phyloP scores from a whole-genome alignment of 768 basidiomycete species.

The Suillus placidus region DNA sequence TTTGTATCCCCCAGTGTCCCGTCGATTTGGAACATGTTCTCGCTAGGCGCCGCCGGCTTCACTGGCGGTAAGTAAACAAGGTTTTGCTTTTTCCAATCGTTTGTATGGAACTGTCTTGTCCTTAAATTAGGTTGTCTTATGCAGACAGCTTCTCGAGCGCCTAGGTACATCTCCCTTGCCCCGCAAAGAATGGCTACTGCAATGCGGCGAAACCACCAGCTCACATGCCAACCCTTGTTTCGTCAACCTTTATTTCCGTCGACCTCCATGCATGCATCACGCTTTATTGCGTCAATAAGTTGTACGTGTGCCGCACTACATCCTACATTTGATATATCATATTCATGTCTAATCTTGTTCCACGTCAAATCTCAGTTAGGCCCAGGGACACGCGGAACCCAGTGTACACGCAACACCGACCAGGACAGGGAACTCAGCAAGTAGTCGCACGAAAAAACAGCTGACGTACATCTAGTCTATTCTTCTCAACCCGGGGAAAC shows the following conservation, averaged over 20 bases:
- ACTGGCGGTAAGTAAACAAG: slow-evolving; percentile 11
- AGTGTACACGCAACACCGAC: neutral
- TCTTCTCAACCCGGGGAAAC: neutral
- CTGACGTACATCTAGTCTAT: neutral
- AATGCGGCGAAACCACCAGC: slow-evolving; percentile 3
- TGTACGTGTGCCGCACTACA: neutral
- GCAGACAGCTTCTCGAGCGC: neutral
- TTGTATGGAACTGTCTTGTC: neutral
- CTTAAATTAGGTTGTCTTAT: neutral
- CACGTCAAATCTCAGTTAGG: neutral
- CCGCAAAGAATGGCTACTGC: neutral
- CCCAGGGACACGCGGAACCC: neutral
- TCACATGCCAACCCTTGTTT: neutral
- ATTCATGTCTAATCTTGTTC: neutral
- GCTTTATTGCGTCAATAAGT: neutral
- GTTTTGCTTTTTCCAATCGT: slow-evolving; percentile 15
- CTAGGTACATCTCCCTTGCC: neutral
- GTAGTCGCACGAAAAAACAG: neutral
- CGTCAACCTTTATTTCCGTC: neutral
- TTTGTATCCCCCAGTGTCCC: neutral
- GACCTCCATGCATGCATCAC: neutral
- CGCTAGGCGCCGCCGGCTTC: slow-evolving; percentile 4
- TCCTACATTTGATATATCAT: neutral
- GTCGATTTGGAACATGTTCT: slow-evolving; percentile 4
- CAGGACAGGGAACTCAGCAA: neutral